Evolutionary conservation across 2,329 filamentous ascomycete species (phyloP).

Genomic region (Epichloe elymi): DNA sequence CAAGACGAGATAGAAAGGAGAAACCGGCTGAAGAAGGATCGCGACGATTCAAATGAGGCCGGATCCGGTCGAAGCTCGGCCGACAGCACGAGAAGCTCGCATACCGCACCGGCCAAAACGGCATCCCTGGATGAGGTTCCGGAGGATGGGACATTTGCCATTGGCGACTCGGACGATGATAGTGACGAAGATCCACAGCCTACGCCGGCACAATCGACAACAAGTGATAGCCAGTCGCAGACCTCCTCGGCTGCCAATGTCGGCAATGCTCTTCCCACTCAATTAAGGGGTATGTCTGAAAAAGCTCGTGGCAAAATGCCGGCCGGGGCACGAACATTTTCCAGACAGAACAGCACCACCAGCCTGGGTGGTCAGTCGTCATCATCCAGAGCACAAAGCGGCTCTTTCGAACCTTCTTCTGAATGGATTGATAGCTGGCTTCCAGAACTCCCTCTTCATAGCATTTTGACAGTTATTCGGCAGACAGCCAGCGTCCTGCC

Average conservation of each 20-base stretch:
- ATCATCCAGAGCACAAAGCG: conserved; percentile 40
- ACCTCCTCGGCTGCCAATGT: conserved; percentile 54
- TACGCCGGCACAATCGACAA: conserved; percentile 49
- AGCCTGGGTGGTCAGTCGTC: conserved; percentile 58
- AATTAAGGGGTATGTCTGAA: conserved; percentile 87
- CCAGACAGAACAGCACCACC: conserved; percentile 77
- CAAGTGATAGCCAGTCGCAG: conserved; percentile 48
- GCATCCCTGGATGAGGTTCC: conserved; percentile 20
- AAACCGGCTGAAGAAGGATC: conserved; percentile 52
- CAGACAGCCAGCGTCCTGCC: conserved; percentile 48
- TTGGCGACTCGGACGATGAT: conserved; percentile 72
- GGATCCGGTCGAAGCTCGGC: conserved; percentile 46
- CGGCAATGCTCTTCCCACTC: conserved; percentile 70
- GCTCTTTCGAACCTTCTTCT: conserved; percentile 60
- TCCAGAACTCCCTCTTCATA: conserved; percentile 81
- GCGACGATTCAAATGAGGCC: conserved; percentile 35
- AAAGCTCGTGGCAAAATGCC: conserved; percentile 96
- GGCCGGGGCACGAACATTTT: conserved; percentile 68
- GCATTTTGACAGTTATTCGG: conserved; percentile 63
- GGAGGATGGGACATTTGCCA: conserved; percentile 71
- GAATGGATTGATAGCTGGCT: conserved; percentile 91
- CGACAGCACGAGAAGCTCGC: conserved; percentile 55
- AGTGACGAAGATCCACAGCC: conserved; percentile 38
- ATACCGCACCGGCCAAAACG: conserved; percentile 12
- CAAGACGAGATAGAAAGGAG: conserved; percentile 82